Percentiles rank a stretch among this genome's conserved stretches.
Conservation (phyloP, 768 basidiomycete genomes). For the Porphyrellus cyaneotinctus region DNA sequence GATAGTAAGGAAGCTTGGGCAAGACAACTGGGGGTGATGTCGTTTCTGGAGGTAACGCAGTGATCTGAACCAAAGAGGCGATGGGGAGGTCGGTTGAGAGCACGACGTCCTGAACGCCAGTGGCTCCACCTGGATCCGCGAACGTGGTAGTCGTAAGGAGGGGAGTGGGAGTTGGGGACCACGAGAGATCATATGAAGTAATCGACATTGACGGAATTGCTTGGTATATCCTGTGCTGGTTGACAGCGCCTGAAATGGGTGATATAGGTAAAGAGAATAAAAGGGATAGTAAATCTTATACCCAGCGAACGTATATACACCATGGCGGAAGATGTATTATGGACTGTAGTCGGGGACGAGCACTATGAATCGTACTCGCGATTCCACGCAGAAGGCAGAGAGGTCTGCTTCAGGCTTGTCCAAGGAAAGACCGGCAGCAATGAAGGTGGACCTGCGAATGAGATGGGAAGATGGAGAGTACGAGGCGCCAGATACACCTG, state of each 20-base stretch:
- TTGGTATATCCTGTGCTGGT: slow-evolving; percentile 14
- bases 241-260: slow-evolving; percentile 5
- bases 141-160: slow-evolving; percentile 4
- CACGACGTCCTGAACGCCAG: neutral
- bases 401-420: slow-evolving; percentile 58
- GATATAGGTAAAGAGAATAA: slow-evolving; percentile 2
- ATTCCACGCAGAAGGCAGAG: slow-evolving; percentile 60
- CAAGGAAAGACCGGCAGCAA: slow-evolving; percentile 69
- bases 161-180: slow-evolving; percentile 24
- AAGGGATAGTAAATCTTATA: slow-evolving; percentile 5
- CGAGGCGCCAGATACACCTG: slow-evolving; percentile 64
- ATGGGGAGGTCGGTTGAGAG: slow-evolving; percentile 10
- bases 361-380: slow-evolving; percentile 42
- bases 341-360: slow-evolving; percentile 36
- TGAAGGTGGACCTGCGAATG: slow-evolving; percentile 72
- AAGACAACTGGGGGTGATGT: slow-evolving; percentile 9
- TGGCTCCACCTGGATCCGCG: neutral
- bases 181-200: slow-evolving; percentile 36
- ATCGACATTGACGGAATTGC: slow-evolving; percentile 6
- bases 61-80: slow-evolving; percentile 31
- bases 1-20: slow-evolving; percentile 20
- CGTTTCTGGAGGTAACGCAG: slow-evolving; percentile 30
- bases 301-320: slow-evolving; percentile 19
- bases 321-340: slow-evolving; percentile 18
- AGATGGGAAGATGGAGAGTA: slow-evolving; percentile 73